Conservation (phyloP, 2,329 filamentous ascomycete genomes). For the Botrytis tulipae region DNA sequence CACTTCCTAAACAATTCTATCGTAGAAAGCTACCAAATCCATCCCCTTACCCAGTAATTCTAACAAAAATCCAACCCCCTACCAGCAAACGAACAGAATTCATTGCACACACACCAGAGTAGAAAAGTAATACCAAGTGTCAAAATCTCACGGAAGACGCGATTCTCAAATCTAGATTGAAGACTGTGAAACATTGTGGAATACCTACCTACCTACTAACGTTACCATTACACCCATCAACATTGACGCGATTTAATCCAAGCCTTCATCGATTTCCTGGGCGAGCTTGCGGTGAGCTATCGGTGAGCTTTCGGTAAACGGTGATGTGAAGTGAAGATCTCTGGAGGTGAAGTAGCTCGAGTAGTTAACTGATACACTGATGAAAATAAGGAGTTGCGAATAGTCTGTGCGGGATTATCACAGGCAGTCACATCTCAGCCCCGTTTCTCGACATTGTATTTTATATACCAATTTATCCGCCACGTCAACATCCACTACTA, state of each 20-base stretch:
- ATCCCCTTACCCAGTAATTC: background rate
- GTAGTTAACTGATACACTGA: background rate
- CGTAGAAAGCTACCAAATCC: background rate
- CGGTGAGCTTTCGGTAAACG: too few species aligned
- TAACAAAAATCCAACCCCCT: background rate
- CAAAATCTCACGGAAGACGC: background rate
- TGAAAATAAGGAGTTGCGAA: background rate
- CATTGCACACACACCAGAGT: too few species aligned
- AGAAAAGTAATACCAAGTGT: background rate
- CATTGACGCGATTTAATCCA: background rate
- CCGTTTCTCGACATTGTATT: rapidly evolving
- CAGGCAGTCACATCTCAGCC: background rate
- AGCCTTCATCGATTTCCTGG: background rate
- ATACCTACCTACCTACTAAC: background rate
- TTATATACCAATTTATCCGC: rapidly evolving
- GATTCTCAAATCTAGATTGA: background rate
- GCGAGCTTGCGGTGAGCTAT: background rate
- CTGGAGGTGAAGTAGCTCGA: background rate
- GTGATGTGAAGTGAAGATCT: background rate
- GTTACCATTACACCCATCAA: background rate
- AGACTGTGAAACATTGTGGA: background rate
- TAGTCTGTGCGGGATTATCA: too few species aligned
- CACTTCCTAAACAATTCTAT: too few species aligned
- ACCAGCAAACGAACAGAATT: background rate
- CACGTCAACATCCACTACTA: background rate